phyloP scores from a whole-genome alignment of 371 early-diverging fungal species.

The Zychaea mexicana region DNA sequence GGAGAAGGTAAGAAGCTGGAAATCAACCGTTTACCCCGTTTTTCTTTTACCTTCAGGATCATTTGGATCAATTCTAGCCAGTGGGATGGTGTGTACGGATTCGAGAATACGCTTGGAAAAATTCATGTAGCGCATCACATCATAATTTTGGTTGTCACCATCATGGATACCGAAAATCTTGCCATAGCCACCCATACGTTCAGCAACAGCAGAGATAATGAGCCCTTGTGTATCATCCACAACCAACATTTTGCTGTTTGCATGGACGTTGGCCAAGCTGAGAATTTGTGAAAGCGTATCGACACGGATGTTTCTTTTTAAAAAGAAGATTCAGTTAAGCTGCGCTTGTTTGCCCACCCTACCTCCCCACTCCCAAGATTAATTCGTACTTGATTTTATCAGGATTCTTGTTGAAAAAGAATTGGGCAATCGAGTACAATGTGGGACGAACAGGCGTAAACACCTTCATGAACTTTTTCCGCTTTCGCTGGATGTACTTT shows the following conservation, averaged over 20 bases:
- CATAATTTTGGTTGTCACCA: constrained; percentile 76
- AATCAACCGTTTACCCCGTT: not conserved
- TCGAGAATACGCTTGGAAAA: constrained; percentile 55
- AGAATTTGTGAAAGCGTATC: constrained; percentile 95
- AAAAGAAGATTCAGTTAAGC: not conserved
- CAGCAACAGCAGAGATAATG: constrained; percentile 76
- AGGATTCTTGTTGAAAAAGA: constrained; percentile 79
- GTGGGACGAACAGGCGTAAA: constrained; percentile 86
- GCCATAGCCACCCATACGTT: constrained; percentile 82
- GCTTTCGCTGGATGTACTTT: constrained; percentile 93
- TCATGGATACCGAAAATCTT: constrained; percentile 73
- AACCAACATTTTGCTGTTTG: constrained; percentile 65
- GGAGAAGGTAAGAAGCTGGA: too few species aligned
- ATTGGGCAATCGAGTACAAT: constrained; percentile 75
- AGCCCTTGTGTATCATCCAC: constrained; percentile 93
- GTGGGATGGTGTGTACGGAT: constrained; percentile 69
- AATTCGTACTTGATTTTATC: constrained; percentile 71
- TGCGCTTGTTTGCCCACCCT: too few species aligned
- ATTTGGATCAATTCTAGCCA: constrained; percentile 58
- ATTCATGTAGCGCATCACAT: constrained; percentile 82
- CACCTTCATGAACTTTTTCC: constrained; percentile 89
- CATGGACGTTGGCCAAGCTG: constrained; percentile 78
- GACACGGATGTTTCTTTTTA: constrained; percentile 74
- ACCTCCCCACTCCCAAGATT: too few species aligned
- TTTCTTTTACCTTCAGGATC: constrained; percentile 52